Base-by-base conservation (phyloP, 2,329 filamentous ascomycete species). In the Pestalotiopsis fici region DNA sequence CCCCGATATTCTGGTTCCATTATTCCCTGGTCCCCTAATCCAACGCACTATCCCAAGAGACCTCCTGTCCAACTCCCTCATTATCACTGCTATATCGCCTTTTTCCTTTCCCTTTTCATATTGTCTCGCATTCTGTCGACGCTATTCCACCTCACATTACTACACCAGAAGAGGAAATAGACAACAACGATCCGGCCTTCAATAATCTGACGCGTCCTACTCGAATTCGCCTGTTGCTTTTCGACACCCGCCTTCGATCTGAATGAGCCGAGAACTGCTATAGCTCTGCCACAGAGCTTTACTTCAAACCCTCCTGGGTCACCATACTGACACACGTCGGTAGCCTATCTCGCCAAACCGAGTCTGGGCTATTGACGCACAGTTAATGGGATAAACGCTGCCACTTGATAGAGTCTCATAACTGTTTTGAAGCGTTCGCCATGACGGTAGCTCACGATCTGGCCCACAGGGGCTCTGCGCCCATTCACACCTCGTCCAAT, bases 391-490 rank as follows among this genome's bases (percentile, higher is more conserved):
- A 61, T 64, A 27, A 35, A 31, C 57, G 54, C 47, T 64, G 68
- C 69, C 74, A 57, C 61, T 64, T 21, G 35, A 65, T 55, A 66
- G 31, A 66, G 37, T 59, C 55, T 21, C 50, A 66, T 59, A 66
- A 35, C 65, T 23, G 39, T 59, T 73, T 74, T 65, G 72, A 71
- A 37, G 75, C 69, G 80, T 90, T 76, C 73, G 23, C 13, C 28
- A 97, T 97, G 93, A 93, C 92, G 59, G 89, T 93, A 80, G 86
- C 88, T 77, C 90, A 90, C 79, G 93, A 95, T 76, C 83, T 90
- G 75, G 87, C 91, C 80, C 88, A 90, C 75, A 88, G 92, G 78
- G 88, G 88, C 79, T 87, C 89, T 73, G 84, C 87, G 66, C 83
- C 84, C 78, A 76, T 86, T 82, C 78, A 82, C 68, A 76, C 78